These are phyloP conservation scores for Serendipita sp. DNA, from an alignment of 768 basidiomycete genomes.

Conservation along the genomic window DNA sequence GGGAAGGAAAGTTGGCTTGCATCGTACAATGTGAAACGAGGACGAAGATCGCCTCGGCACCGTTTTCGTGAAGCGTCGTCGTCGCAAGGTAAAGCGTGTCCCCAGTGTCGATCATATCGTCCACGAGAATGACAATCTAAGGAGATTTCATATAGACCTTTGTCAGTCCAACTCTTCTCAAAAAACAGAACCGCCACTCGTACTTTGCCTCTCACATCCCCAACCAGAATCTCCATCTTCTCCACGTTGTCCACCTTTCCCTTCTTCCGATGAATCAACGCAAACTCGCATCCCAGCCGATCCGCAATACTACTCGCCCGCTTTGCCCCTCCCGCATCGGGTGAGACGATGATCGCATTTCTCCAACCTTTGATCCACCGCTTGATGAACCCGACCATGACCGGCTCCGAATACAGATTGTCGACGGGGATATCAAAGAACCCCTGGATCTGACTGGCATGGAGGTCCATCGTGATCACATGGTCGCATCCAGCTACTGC, in stretches of 20 bases:
- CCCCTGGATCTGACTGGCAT: conserved; percentile 95
- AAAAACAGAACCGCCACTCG: not conserved
- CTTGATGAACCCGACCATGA: conserved; percentile 90
- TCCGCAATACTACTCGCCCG: conserved; percentile 94
- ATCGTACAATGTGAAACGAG: conserved; percentile 78
- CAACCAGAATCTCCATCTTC: conserved; percentile 85
- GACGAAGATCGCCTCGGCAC: conserved; percentile 73
- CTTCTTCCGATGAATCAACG: conserved; percentile 84
- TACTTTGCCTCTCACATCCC: conserved; percentile 82
- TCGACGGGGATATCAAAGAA: conserved; percentile 99
- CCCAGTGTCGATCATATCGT: conserved; percentile 98
- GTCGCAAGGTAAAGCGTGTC: conserved; percentile 74
- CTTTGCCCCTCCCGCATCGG: conserved; percentile 97
- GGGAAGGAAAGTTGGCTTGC: conserved; percentile 13
- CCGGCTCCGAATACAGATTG: conserved; percentile 89
- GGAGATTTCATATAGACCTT: not conserved
- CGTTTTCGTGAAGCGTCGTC: conserved; percentile 73
- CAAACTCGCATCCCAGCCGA: conserved; percentile 88
- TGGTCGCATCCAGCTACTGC: conserved; percentile 95
- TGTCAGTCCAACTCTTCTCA: not conserved
- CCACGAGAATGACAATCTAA: conserved; percentile 84
- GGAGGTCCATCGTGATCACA: conserved; percentile 98
- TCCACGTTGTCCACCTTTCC: conserved; percentile 49
- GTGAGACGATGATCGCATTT: conserved; percentile 83
- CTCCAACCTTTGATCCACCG: conserved; percentile 70